These are phyloP conservation scores for Seiridium cupressi DNA, from an alignment of 2,329 filamentous ascomycete genomes.

Conservation along the genomic window DNA sequence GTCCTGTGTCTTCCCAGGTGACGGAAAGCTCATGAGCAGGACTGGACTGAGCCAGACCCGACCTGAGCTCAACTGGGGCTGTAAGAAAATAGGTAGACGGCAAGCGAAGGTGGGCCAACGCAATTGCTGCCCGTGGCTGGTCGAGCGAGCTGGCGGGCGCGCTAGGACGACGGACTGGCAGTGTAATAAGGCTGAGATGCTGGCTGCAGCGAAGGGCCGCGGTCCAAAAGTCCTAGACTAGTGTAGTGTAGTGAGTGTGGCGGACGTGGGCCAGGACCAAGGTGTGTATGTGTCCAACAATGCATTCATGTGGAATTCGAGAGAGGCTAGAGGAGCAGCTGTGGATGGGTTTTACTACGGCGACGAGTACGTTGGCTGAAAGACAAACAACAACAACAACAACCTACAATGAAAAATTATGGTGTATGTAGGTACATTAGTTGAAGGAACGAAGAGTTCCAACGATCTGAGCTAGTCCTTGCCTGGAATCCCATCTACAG, in stretches of 20 bases:
- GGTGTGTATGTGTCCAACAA: background rate
- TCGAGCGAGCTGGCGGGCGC: conserved; percentile 19
- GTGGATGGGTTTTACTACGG: no score
- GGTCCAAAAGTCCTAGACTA: conserved; percentile 5
- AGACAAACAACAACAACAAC: no score
- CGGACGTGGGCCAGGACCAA: background rate
- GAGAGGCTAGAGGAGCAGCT: no score
- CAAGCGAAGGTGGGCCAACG: background rate
- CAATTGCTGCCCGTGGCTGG: conserved; percentile 14
- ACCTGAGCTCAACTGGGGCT: conserved; percentile 14
- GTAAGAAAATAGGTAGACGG: conserved; percentile 20
- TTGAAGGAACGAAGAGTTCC: no score
- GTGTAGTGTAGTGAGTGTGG: background rate
- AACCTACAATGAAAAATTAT: no score
- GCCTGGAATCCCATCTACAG: no score
- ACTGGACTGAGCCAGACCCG: background rate
- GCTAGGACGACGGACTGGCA: conserved; percentile 10
- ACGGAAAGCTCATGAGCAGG: background rate
- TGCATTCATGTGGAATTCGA: background rate
- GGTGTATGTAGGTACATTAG: no score
- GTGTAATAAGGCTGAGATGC: conserved; percentile 6
- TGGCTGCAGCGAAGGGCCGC: background rate
- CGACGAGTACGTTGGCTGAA: no score
- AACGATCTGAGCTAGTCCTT: no score
- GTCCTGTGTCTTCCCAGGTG: background rate